phyloP scores from a whole-genome alignment of 352 stramenopile genomes.

The Globisporangium irregulare region DNA sequence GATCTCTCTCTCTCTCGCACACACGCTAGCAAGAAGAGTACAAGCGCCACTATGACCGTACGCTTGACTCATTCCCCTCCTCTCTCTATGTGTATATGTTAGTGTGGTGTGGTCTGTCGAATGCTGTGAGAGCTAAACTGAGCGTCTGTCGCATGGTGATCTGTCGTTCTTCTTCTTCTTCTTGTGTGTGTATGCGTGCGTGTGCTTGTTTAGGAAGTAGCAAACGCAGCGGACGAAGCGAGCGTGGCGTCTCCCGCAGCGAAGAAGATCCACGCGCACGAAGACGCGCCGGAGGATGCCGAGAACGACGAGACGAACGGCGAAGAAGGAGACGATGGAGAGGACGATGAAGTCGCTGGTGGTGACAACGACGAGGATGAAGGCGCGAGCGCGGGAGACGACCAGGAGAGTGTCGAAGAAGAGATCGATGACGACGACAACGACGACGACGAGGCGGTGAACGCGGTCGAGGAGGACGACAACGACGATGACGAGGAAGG shows the following conservation, averaged over 20 bases:
- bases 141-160: too few relatives aligned
- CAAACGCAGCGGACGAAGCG: conserved; percentile 10
- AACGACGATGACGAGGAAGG: conserved; percentile 18
- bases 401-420: conserved; percentile 23
- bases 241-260: background rate
- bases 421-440: conserved; percentile 32
- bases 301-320: conserved; percentile 24
- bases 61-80: too few relatives aligned
- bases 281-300: conserved; percentile 21
- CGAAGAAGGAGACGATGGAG: conserved; percentile 2
- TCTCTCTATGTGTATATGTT: too few relatives aligned
- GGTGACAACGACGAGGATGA: conserved; percentile 20
- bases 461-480: conserved; percentile 12
- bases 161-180: too few relatives aligned
- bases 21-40: too few relatives aligned
- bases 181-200: too few relatives aligned
- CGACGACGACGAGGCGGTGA: conserved; percentile 11
- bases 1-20: too few relatives aligned
- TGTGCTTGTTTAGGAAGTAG: conserved; percentile 10
- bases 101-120: too few relatives aligned
- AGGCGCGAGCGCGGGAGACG: conserved; percentile 33
- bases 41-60: too few relatives aligned
- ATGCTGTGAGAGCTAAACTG: too few relatives aligned
- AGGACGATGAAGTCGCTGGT: too few relatives aligned
- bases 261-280: conserved; percentile 16